Evolutionary conservation across 2,329 filamentous ascomycete species (phyloP), one percentile per base, ranked within the genome.

Genomic region (Arthrobotrys entomopaga): DNA sequence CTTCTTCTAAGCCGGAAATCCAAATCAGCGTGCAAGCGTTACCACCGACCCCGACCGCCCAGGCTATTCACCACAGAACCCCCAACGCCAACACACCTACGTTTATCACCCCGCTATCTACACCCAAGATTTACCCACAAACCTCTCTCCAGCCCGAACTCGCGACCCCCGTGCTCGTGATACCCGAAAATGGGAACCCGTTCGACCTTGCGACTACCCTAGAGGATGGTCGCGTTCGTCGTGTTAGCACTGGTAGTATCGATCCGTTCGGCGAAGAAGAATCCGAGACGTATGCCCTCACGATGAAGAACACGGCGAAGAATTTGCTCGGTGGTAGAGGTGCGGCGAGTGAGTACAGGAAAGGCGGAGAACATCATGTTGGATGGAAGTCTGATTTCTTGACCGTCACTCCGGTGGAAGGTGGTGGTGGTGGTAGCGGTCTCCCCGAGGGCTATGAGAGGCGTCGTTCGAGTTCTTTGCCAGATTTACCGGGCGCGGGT

Each of bases 391-490:
- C 63, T 7, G 70, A 67, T 26, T 59, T 67, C 38, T 49, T 74
- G 40, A 59, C 22, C 6, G 20, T 57, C 7, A 57, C 57, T n/a
- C 48, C 48, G 15, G 69, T 43, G 16, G 61, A 66, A 43, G 52
- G 19, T 7, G 16, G 49, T 16, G 46, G 29, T 10, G 67, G 49
- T 16, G 46, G 29, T 10, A 60, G 40, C 2, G 29, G 26, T 22
- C 40, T 13, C 8, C 49, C 69, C 6, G 43, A 57, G 34, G 52
- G 43, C 8, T 67, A 64, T 38, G 29, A n/a, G 1, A 61, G 43
- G 19, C 70, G 70, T 65, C 70, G 70, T 8, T 74, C 70, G 46
- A 74, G 63, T 22, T 74, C 70, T 26, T 43, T 74, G 16, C 50
- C 70, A 34, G 70, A 74, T 66, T 34, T 74, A 52, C 70, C 58